A percentile compares a stretch with the other conserved stretches of the same genome.
Conservation (phyloP, 768 basidiomycete genomes). For the Mycena belliarum region DNA sequence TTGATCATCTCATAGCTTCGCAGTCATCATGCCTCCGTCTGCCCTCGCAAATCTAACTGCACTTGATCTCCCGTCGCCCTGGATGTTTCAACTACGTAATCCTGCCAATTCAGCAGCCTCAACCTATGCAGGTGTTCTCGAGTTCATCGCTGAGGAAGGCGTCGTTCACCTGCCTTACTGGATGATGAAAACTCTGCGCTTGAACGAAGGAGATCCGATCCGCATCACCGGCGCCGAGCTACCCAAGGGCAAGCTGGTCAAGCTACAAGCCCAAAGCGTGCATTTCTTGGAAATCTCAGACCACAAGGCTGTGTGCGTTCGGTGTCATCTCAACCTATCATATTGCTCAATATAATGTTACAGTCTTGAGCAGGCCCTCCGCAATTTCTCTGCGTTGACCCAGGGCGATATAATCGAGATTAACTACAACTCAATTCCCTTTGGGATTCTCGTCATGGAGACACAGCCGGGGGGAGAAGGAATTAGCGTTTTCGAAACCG, state of each 20-base stretch:
- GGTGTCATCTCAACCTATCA: not conserved
- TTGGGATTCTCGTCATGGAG: constrained; percentile 96
- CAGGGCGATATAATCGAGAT: constrained; percentile 99
- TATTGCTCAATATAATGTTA: not conserved
- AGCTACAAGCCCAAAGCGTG: constrained; percentile 92
- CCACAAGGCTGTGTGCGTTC: constrained; percentile 91
- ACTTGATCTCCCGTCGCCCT: constrained; percentile 87
- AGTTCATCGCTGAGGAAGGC: constrained; percentile 98
- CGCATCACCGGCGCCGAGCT: constrained; percentile 87
- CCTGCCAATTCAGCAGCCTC: constrained; percentile 80
- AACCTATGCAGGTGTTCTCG: constrained; percentile 96
- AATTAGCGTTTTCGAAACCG: constrained; percentile 90
- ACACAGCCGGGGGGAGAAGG: constrained; percentile 82
- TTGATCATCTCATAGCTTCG: constrained; percentile 7
- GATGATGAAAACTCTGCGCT: constrained; percentile 98
- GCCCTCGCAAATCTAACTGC: constrained; percentile 85
- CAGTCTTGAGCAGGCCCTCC: constrained; percentile 92
- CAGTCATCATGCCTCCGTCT: constrained; percentile 95
- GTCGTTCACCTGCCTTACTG: constrained; percentile 94
- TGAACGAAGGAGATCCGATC: constrained; percentile 94
- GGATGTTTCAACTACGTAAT: constrained; percentile 97
- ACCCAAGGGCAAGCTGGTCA: constrained; percentile 92
- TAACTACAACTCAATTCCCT: constrained; percentile 93
- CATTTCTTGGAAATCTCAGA: constrained; percentile 98
- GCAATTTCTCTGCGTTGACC: constrained; percentile 89